A percentile compares a stretch with the other conserved stretches of the same genome.
These are phyloP conservation scores for Fusarium anguioides DNA, from an alignment of 2,329 filamentous ascomycete species.

Conservation along the genomic window DNA sequence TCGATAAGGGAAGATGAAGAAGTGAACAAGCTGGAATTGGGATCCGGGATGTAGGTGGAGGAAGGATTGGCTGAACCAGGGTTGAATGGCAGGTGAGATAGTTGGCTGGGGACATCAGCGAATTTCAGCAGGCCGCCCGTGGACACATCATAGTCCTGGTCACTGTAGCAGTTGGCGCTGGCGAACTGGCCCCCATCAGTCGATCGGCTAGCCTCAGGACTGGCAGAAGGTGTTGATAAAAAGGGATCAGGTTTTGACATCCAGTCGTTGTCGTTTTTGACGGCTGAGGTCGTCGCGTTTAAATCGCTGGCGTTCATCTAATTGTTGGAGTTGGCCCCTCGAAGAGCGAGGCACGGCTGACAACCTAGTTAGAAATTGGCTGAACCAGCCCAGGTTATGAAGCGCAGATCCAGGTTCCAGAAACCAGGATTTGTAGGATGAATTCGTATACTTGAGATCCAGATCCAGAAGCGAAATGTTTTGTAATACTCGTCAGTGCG, in stretches of 20 bases:
- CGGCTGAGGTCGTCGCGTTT: constrained; percentile 41
- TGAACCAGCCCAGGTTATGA: constrained; percentile 26
- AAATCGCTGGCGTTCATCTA: constrained; percentile 41
- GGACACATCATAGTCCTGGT: constrained; percentile 45
- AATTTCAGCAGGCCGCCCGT: constrained; percentile 44
- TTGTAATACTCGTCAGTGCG: neutral
- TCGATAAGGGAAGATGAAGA: constrained; percentile 34
- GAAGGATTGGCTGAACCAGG: constrained; percentile 44
- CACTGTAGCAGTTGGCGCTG: constrained; percentile 32
- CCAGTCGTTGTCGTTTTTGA: constrained; percentile 27
- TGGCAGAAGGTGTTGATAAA: constrained; percentile 23
- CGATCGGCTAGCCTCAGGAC: constrained; percentile 31
- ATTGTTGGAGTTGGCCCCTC: constrained; percentile 38
- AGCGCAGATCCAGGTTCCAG: constrained; percentile 30
- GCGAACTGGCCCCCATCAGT: constrained; percentile 31
- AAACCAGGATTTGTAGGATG: constrained; percentile 28
- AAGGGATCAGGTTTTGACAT: constrained; percentile 24
- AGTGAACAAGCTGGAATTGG: constrained; percentile 43
- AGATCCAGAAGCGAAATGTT: constrained; percentile 26
- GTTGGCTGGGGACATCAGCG: constrained; percentile 46
- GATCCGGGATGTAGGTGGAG: constrained; percentile 41
- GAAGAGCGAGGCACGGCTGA: constrained; percentile 25
- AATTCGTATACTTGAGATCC: constrained; percentile 17
- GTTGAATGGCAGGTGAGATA: constrained; percentile 44
- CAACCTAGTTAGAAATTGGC: constrained; percentile 27